phyloP scores from a whole-genome alignment of 1,284 basidiomycete species.

The Pyrrhoderma noxium region DNA sequence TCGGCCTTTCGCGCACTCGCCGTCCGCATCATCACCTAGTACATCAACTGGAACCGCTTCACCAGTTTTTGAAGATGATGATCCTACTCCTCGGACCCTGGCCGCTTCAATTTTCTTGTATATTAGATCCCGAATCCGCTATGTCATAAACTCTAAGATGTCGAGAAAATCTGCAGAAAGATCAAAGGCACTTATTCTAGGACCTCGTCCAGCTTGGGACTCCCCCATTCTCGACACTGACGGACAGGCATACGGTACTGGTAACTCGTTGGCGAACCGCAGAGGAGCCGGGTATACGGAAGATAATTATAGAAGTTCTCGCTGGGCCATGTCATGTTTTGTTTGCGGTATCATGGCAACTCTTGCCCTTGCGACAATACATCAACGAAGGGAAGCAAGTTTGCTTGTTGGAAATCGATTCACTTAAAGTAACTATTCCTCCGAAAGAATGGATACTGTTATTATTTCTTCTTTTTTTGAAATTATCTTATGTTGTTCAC shows the following conservation, averaged over 20 bases:
- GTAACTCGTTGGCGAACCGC: background rate
- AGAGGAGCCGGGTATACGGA: background rate
- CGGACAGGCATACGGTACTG: background rate
- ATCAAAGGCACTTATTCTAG: conserved; percentile 1
- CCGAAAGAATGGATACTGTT: background rate
- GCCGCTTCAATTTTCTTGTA: background rate
- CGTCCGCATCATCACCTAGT: background rate
- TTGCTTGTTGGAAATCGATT: conserved; percentile 12
- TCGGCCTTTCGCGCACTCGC: background rate
- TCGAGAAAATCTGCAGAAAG: background rate
- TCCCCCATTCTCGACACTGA: conserved; percentile 1
- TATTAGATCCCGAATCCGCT: background rate
- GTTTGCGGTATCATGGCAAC: conserved; percentile 13
- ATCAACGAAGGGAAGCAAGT: conserved; percentile 1
- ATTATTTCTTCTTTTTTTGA: background rate
- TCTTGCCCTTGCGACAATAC: conserved; percentile 11
- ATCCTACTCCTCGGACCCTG: background rate
- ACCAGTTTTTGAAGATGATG: conserved; percentile 14
- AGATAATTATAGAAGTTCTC: background rate
- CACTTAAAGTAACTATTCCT: background rate
- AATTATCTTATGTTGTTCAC: background rate
- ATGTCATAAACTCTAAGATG: background rate
- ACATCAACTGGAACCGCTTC: background rate
- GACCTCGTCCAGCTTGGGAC: conserved; percentile 1
- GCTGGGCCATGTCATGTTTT: conserved; percentile 17